These are phyloP conservation scores for Colletotrichum sp. DNA, from an alignment of 2,329 filamentous ascomycete genomes.

Conservation along the genomic window DNA sequence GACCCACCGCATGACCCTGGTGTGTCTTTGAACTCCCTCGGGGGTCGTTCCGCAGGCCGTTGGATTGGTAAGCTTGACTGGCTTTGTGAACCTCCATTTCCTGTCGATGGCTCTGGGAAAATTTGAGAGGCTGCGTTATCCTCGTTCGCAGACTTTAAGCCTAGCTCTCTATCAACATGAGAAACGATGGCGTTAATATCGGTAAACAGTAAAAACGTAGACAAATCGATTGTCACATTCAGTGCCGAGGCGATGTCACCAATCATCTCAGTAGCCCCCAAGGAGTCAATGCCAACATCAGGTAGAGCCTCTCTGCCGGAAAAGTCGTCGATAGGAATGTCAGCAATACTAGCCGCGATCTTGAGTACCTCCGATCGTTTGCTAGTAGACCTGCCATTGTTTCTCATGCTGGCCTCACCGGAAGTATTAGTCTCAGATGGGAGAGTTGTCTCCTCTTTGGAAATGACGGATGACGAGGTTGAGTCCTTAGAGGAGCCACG, in stretches of 20 bases:
- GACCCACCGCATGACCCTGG: background rate
- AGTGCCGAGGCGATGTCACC: background rate
- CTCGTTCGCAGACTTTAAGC: background rate
- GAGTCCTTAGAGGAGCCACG: background rate
- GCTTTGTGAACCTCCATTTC: background rate
- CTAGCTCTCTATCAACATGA: background rate
- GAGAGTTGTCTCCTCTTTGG: accelerated
- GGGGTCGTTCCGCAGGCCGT: background rate
- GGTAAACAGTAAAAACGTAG: background rate
- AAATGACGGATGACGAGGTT: accelerated
- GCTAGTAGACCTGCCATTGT: accelerated
- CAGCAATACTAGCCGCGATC: background rate
- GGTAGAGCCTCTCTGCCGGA: background rate
- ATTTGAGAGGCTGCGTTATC: accelerated
- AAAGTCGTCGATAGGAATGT: background rate
- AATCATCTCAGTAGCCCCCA: background rate
- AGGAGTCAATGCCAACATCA: background rate
- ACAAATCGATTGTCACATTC: background rate
- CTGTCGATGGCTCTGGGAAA: accelerated
- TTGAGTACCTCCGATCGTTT: background rate
- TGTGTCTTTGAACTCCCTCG: background rate
- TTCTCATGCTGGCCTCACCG: background rate
- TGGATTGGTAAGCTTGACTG: background rate
- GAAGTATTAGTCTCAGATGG: accelerated
- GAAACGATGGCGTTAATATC: background rate